Base-by-base conservation (phyloP, 2,329 filamentous ascomycete genomes). In the Helotiales sp. region DNA sequence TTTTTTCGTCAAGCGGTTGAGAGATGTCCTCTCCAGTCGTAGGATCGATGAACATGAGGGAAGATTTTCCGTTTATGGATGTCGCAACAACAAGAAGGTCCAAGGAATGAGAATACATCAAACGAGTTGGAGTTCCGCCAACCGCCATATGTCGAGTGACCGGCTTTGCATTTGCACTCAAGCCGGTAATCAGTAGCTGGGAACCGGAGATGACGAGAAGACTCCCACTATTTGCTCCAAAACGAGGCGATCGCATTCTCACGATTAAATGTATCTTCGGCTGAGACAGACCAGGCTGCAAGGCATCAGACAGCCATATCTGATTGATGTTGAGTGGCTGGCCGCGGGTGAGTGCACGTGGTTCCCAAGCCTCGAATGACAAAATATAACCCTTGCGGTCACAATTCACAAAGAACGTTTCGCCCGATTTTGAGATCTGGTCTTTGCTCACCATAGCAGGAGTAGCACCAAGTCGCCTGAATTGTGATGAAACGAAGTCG, bases 21-120 rank as follows among this genome's bases (percentile, higher is more conserved):
- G 86, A 86, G 0, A 89, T 73, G 64, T 85, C 80, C 5, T 77
- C 73, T 1, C 87, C 88, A 0, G 84, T 86, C 7, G 84, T 81
- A 0, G 84, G 81, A 65, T 89, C 85, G 32, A 90, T 75, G 64
- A 90, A 89, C 26, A 82, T 78, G 28, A 90, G 74, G 1, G 83
- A 85, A 8, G 86, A 80, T 30, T 77, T 78, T 4, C 81, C 77
- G 3, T 80, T 77, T 10, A 79, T 73, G 10, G 79, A 77, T 20
- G 86, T 79, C 0, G 83, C 85, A n/a, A 87, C 85, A 45, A 90
- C 30, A 86, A 80, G 69, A 81, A 86, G 45, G 17, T 84, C 80
- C 57, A 88, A 81, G 7, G 77, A 77, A 40, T 82, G 79, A 1
- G 86, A 89, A 72, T 86, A 88, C 3, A 90, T 76, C 1, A 89